These are phyloP conservation scores for Bothriochloa decipiens DNA, from an alignment of 176 grass and related monocot species.

Conservation along the genomic window DNA sequence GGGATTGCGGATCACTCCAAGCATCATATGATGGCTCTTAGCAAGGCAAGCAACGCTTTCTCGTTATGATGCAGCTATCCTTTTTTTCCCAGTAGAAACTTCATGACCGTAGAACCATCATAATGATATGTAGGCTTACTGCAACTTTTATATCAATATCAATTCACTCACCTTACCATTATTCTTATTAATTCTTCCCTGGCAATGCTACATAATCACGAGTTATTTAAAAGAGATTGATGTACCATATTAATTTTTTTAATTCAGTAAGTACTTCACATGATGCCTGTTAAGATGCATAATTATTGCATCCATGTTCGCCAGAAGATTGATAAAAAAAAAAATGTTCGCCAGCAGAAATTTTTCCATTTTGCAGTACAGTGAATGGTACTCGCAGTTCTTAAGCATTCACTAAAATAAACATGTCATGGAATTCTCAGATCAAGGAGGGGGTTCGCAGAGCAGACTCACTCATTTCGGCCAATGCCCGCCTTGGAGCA, in stretches of 20 bases:
- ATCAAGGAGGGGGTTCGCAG: not conserved
- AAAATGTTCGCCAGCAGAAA: not conserved
- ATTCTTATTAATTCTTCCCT: slow-evolving; percentile 1
- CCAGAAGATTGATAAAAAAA: too few relatives aligned
- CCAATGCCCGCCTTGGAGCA: slow-evolving; percentile 39
- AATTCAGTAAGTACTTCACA: not conserved
- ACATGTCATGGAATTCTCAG: not conserved
- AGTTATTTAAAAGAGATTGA: not conserved
- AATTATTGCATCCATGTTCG: slow-evolving; percentile 1
- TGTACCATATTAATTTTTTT: not conserved
- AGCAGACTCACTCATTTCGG: slow-evolving; percentile 45
- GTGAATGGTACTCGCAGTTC: not conserved
- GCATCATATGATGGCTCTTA: slow-evolving; percentile 39
- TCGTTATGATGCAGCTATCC: slow-evolving; percentile 34
- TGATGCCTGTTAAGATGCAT: not conserved
- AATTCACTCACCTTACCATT: not conserved
- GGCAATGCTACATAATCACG: not conserved
- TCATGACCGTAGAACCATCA: slow-evolving; percentile 11
- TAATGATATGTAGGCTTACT: not conserved
- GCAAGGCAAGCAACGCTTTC: slow-evolving; percentile 47
- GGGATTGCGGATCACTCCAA: slow-evolving; percentile 47
- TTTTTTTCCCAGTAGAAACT: slow-evolving; percentile 30
- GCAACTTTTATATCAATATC: slow-evolving; percentile 13
- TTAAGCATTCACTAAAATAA: slow-evolving; percentile 1
- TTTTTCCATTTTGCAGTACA: not conserved